Conservation (phyloP, 306 rosid species). For the Rubus parviflorus region DNA sequence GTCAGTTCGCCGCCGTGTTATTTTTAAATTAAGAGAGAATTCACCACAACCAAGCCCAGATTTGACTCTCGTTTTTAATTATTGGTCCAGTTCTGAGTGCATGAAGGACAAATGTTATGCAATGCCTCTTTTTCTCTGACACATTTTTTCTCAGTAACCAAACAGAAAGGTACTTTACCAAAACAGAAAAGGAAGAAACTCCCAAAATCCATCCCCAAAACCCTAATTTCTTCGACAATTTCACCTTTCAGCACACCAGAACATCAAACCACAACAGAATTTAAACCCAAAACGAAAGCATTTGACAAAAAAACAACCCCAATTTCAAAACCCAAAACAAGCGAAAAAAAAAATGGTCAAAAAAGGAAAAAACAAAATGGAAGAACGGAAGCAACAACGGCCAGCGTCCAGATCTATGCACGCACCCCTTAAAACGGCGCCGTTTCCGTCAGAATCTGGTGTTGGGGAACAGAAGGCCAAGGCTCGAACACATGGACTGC, state of each 20-base stretch:
- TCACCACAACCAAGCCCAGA: background rate
- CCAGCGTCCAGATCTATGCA: slow-evolving; percentile 36
- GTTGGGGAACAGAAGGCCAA: slow-evolving; percentile 2
- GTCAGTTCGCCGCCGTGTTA: background rate
- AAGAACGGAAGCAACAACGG: background rate
- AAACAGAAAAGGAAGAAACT: background rate
- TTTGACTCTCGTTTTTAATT: background rate
- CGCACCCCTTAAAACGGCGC: slow-evolving; percentile 27
- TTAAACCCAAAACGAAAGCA: background rate
- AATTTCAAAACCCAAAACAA: background rate
- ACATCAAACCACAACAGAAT: background rate
- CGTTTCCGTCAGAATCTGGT: slow-evolving; percentile 14
- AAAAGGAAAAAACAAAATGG: background rate
- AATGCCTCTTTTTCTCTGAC: slow-evolving; percentile 8
- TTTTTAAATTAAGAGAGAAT: background rate
- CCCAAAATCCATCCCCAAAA: slow-evolving; percentile 2
- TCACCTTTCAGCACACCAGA: background rate
- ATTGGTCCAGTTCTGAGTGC: background rate
- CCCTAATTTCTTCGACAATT: slow-evolving; percentile 13
- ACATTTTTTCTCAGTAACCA: background rate
- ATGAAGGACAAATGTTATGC: slow-evolving; percentile 10
- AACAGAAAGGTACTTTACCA: slow-evolving; percentile 3
- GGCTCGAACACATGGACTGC: slow-evolving; percentile 13
- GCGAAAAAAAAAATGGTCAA: background rate
- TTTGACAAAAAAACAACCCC: background rate